Percentiles rank a stretch among this genome's conserved stretches.
Evolutionary conservation across 495 filamentous ascomycete species (phyloP).

Genomic region (Acidomyces sp.): DNA sequence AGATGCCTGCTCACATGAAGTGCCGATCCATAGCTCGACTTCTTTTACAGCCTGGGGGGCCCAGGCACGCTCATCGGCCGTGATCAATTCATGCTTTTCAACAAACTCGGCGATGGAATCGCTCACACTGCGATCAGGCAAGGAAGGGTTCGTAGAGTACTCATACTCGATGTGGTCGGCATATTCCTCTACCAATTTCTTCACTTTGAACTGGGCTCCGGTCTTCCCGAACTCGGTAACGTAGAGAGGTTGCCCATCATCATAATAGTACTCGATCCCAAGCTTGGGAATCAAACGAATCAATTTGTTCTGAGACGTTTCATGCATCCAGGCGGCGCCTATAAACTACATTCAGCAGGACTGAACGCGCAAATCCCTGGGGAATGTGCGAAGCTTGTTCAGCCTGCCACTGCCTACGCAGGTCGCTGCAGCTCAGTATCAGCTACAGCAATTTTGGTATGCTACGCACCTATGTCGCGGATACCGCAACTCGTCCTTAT

Average conservation of each 20-base stretch:
- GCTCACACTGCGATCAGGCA: not conserved
- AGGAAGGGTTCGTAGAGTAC: conserved; percentile 1
- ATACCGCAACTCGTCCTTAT: not conserved
- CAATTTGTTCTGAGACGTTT: conserved; percentile 4
- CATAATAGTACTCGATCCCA: conserved; percentile 3
- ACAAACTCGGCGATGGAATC: conserved; percentile 1
- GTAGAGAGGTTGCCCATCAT: not conserved
- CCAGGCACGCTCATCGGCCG: conserved; percentile 2
- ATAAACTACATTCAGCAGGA: not conserved
- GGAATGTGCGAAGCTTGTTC: not conserved
- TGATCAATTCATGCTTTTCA: conserved; percentile 1
- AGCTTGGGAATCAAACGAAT: not conserved
- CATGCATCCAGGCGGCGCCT: conserved; percentile 8
- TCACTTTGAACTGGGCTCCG: conserved; percentile 5
- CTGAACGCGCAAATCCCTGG: not conserved
- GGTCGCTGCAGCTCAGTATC: conserved; percentile 7
- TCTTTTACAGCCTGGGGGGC: conserved; percentile 4
- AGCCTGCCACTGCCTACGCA: not conserved
- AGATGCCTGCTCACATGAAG: not conserved
- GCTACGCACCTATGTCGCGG: conserved; percentile 2
- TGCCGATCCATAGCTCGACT: conserved; percentile 7
- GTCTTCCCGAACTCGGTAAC: conserved; percentile 2
- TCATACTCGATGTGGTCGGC: conserved; percentile 3
- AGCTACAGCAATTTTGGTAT: conserved; percentile 2
- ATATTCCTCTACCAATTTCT: conserved; percentile 3